Percentiles rank a stretch among this genome's conserved stretches.
Conservation (phyloP, 2,329 filamentous ascomycete species). For the Epichloe brachyelytri region DNA sequence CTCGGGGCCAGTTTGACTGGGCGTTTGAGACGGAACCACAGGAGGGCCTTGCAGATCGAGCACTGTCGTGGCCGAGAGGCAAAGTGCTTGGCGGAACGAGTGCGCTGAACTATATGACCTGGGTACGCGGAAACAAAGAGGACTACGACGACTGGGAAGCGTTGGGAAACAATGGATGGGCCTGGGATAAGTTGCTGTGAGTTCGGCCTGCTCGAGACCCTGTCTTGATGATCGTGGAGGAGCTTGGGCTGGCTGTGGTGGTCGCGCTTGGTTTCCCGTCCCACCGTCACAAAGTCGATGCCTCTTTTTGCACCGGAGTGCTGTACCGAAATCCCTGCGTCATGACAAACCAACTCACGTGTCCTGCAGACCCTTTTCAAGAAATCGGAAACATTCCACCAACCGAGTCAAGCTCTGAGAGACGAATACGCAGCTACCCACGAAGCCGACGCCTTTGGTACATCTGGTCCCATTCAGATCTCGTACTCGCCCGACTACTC, state of each 20-base stretch:
- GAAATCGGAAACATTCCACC: slow-evolving; percentile 34
- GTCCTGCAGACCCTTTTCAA: slow-evolving; percentile 34
- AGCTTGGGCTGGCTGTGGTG: background rate
- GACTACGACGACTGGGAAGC: slow-evolving; percentile 45
- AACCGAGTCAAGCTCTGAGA: slow-evolving; percentile 20
- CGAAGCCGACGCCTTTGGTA: slow-evolving; percentile 28
- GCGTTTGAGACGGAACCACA: slow-evolving; percentile 27
- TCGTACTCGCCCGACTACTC: slow-evolving; percentile 30
- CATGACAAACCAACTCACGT: background rate
- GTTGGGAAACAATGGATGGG: slow-evolving; percentile 46
- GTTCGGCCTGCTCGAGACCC: slow-evolving; percentile 4
- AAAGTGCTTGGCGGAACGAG: slow-evolving; percentile 49
- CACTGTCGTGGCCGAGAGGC: slow-evolving; percentile 28
- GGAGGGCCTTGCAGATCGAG: slow-evolving; percentile 23
- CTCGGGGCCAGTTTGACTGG: slow-evolving; percentile 29
- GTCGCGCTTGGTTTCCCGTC: too few species aligned
- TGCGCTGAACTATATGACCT: slow-evolving; percentile 46
- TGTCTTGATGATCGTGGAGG: too few species aligned
- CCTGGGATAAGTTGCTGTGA: slow-evolving; percentile 31
- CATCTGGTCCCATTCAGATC: slow-evolving; percentile 33
- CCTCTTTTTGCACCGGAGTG: too few species aligned
- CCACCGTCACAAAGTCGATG: too few species aligned
- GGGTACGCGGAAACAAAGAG: slow-evolving; percentile 30
- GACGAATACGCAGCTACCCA: slow-evolving; percentile 24
- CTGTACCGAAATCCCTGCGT: too few species aligned